Percentiles rank a stretch among this genome's conserved stretches.
phyloP scores from a whole-genome alignment of 257 asterid genomes.

The Nicotiana paniculata region DNA sequence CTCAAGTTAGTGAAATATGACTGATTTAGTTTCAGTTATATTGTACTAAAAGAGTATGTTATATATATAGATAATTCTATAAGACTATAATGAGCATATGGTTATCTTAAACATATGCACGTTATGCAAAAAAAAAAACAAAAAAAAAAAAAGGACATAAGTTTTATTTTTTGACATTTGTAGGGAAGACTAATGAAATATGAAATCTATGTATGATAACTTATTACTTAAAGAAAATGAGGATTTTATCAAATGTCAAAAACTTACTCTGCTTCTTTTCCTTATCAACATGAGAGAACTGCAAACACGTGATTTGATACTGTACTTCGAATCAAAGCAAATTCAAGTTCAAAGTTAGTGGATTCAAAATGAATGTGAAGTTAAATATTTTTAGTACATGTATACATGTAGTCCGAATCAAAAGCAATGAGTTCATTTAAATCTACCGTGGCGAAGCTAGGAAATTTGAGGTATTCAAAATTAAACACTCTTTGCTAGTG shows the following conservation, averaged over 20 bases:
- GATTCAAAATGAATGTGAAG: too few species aligned
- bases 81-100: background rate
- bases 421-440: too few species aligned
- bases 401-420: too few species aligned
- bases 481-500: too few species aligned
- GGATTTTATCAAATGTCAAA: background rate
- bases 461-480: too few species aligned
- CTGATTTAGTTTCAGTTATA: background rate
- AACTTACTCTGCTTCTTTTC: too few species aligned
- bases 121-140: background rate
- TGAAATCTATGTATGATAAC: background rate
- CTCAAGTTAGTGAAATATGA: constrained; percentile 1
- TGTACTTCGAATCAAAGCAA: too few species aligned
- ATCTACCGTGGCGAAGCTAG: too few species aligned
- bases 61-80: background rate
- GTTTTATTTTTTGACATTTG: background rate
- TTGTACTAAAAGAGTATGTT: background rate
- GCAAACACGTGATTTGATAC: too few species aligned
- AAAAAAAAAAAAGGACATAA: background rate
- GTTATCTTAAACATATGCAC: background rate
- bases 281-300: too few species aligned
- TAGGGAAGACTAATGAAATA: background rate
- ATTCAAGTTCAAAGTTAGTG: too few species aligned
- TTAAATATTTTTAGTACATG: too few species aligned
- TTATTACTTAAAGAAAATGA: background rate